Conservation (phyloP, 768 basidiomycete species). For the Brasilioporus rufonigricans region DNA sequence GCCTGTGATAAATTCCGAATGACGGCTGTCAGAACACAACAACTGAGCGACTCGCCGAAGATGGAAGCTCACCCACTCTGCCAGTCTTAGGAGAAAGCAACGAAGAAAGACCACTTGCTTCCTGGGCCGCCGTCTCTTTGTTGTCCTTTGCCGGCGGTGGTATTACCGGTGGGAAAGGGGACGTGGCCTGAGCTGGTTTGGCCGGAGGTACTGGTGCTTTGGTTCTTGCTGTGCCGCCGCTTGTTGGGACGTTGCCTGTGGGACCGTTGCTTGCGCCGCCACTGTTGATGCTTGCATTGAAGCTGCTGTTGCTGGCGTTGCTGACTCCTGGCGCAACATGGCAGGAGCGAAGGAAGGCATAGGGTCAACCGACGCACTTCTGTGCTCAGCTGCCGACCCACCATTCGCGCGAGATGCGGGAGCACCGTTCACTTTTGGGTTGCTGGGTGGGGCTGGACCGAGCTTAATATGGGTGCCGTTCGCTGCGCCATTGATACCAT, state of each 20-base stretch:
- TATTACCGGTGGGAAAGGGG: neutral
- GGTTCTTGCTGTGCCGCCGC: neutral
- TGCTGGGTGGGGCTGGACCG: conserved; percentile 14
- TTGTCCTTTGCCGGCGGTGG: conserved; percentile 3
- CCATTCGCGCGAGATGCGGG: conserved; percentile 26
- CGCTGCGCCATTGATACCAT: conserved; percentile 10
- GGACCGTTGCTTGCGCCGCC: neutral
- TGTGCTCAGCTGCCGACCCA: conserved; percentile 29
- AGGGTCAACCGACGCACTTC: conserved; percentile 23
- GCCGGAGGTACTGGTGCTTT: neutral
- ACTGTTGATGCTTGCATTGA: neutral
- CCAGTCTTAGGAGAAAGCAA: conserved; percentile 1
- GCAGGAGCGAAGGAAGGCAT: conserved; percentile 17
- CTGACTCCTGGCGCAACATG: conserved; percentile 11
- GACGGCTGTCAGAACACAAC: conserved; percentile 29
- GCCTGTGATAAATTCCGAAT: conserved; percentile 24
- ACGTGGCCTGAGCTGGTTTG: neutral
- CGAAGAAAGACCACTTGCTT: neutral
- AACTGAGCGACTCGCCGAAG: conserved; percentile 25
- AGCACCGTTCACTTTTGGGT: conserved; percentile 22
- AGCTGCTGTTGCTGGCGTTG: neutral
- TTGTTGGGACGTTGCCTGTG: neutral
- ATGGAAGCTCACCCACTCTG: conserved; percentile 33
- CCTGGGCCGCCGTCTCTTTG: neutral
- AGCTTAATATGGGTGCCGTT: conserved; percentile 18